Conservation (phyloP, 2,329 filamentous ascomycete genomes). For the Neofusicoccum ribis region DNA sequence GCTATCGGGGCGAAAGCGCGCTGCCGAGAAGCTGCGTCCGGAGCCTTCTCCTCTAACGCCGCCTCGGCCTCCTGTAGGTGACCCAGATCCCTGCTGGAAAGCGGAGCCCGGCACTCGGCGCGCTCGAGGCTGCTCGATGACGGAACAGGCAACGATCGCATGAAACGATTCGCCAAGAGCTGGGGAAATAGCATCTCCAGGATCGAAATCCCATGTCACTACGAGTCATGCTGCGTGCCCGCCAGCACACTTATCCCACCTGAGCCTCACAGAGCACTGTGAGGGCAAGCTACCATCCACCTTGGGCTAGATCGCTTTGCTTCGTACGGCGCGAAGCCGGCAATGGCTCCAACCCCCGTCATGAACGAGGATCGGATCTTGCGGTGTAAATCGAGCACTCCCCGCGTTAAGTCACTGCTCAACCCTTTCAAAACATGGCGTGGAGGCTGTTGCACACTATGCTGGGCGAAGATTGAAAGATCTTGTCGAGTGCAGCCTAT, state of each 20-base stretch:
- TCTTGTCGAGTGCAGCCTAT: neutral
- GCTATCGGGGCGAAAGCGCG: no score
- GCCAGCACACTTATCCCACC: neutral
- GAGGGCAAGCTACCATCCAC: neutral
- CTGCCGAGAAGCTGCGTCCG: neutral
- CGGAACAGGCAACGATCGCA: neutral
- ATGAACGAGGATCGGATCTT: neutral
- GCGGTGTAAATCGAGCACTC: neutral
- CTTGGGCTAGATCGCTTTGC: neutral
- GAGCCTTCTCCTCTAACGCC: neutral
- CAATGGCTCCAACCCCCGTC: neutral
- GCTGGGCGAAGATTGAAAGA: no score
- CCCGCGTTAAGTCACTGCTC: neutral
- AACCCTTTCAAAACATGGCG: neutral
- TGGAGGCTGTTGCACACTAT: no score
- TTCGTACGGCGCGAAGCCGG: neutral
- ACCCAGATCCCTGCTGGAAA: neutral
- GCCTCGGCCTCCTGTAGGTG: neutral
- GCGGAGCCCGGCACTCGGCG: neutral
- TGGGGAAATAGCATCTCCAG: constrained; percentile 5
- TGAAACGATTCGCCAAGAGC: neutral
- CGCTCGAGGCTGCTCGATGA: neutral
- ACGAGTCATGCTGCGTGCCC: neutral
- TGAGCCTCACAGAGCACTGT: no score
- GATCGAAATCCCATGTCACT: neutral